Conservation (phyloP, 805 yeast genomes). For the Suhomyces faveliae region DNA sequence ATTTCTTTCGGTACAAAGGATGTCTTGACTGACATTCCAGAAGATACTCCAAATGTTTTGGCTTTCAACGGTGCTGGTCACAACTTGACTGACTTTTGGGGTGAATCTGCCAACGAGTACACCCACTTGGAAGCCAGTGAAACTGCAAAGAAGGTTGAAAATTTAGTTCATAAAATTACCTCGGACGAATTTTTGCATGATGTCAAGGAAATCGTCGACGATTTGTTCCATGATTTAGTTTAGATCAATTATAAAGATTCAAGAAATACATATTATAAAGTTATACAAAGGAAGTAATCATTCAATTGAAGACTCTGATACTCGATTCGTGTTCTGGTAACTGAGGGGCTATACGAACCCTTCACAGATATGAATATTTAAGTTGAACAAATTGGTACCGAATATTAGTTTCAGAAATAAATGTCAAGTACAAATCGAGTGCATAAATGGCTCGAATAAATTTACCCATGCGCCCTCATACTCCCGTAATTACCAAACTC, state of each 20-base stretch:
- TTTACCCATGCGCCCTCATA: too few relatives aligned
- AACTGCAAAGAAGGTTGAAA: constrained; percentile 20
- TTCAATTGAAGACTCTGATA: too few relatives aligned
- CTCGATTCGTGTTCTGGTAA: too few relatives aligned
- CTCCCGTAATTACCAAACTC: too few relatives aligned
- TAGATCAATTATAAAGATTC: neutral
- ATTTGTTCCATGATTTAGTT: constrained; percentile 20
- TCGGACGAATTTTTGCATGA: constrained; percentile 22
- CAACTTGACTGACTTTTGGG: constrained; percentile 53
- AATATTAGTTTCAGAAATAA: too few relatives aligned
- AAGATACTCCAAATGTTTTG: constrained; percentile 54
- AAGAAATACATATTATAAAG: neutral
- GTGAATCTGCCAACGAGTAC: constrained; percentile 13
- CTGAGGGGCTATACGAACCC: too few relatives aligned
- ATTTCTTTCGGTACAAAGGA: constrained; percentile 51
- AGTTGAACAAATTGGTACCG: too few relatives aligned
- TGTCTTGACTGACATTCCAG: constrained; percentile 43
- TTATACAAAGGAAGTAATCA: too few relatives aligned
- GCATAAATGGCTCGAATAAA: too few relatives aligned
- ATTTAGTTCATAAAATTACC: constrained; percentile 18
- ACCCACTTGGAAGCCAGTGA: neutral
- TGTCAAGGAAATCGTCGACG: constrained; percentile 26
- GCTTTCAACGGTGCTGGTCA: constrained; percentile 63
- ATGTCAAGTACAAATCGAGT: too few relatives aligned
- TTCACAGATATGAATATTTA: too few relatives aligned